A percentile compares a stretch with the other conserved stretches of the same genome.
Evolutionary conservation across 164 flowering plant species (phyloP).

Genomic region (Umbellularia californica): DNA sequence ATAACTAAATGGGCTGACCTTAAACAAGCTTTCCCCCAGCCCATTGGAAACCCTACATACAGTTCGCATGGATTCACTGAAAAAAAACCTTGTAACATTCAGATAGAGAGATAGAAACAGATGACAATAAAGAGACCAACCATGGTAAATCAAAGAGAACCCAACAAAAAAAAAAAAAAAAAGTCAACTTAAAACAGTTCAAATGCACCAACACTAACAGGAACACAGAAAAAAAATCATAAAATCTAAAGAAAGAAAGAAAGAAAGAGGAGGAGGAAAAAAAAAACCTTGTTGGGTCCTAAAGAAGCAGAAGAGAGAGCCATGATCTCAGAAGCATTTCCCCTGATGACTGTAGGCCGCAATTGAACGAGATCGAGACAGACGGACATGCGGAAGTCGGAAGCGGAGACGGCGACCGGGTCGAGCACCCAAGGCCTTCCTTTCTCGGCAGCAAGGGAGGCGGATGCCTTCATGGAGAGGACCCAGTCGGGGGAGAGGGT

Average conservation of each 20-base stretch:
- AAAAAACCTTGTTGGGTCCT: conserved; percentile 22
- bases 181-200: not conserved
- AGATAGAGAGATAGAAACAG: no score
- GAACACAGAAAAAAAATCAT: not conserved
- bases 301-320: conserved; percentile 52
- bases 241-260: not conserved
- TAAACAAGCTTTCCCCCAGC: no score
- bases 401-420: conserved; percentile 81
- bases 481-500: conserved; percentile 73
- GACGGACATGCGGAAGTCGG: conserved; percentile 56
- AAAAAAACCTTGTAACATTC: no score
- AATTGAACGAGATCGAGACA: conserved; percentile 58
- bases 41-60: no score
- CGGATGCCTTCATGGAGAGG: conserved; percentile 74
- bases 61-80: no score
- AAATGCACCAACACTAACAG: not conserved
- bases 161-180: not conserved
- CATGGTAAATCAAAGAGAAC: not conserved
- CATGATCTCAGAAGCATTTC: conserved; percentile 84
- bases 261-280: not conserved
- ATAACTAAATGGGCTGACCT: no score
- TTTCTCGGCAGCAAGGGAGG: conserved; percentile 26
- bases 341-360: conserved; percentile 64
- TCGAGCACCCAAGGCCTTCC: conserved; percentile 90
- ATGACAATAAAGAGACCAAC: no score